Percentiles rank a stretch among this genome's conserved stretches.
These are phyloP conservation scores for Phytophthora hybrid DNA, from an alignment of 352 stramenopile species.

Conservation along the genomic window DNA sequence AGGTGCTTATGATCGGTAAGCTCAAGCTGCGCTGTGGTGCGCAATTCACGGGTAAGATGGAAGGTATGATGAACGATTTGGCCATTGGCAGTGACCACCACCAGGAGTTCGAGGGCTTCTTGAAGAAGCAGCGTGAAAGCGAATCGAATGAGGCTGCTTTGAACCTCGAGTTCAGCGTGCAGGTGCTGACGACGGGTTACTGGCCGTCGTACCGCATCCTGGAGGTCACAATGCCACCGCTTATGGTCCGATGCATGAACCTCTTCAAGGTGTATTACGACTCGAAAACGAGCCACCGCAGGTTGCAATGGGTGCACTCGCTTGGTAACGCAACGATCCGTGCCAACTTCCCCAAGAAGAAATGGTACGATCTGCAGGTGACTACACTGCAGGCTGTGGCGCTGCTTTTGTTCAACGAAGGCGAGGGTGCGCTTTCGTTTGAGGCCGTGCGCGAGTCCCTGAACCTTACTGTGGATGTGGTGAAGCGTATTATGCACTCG, in stretches of 20 bases:
- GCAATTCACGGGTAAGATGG: constrained; percentile 99
- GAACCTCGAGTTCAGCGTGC: constrained; percentile 95
- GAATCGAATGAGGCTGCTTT: constrained; percentile 48
- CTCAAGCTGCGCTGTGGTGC: constrained; percentile 98
- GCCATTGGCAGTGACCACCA: constrained; percentile 97
- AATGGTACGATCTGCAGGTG: constrained; percentile 98
- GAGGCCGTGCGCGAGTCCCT: constrained; percentile 93
- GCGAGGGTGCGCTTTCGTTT: constrained; percentile 88
- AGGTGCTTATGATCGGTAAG: constrained; percentile 99
- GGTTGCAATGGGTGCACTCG: constrained; percentile 96
- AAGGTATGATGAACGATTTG: constrained; percentile 99
- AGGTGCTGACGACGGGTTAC: constrained; percentile 99
- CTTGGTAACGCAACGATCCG: constrained; percentile 96
- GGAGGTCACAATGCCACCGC: constrained; percentile 94
- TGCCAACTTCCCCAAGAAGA: constrained; percentile 87
- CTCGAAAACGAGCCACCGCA: constrained; percentile 94
- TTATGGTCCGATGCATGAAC: constrained; percentile 96
- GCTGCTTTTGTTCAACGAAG: constrained; percentile 96
- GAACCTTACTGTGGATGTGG: constrained; percentile 95
- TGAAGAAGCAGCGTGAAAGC: constrained; percentile 89
- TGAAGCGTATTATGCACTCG: constrained; percentile 99
- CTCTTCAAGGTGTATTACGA: constrained; percentile 97
- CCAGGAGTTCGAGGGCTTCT: constrained; percentile 95
- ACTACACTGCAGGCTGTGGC: constrained; percentile 97
- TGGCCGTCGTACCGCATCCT: constrained; percentile 99